Conservation (phyloP, 1,139 yeast species). For the Diutina sp. region DNA sequence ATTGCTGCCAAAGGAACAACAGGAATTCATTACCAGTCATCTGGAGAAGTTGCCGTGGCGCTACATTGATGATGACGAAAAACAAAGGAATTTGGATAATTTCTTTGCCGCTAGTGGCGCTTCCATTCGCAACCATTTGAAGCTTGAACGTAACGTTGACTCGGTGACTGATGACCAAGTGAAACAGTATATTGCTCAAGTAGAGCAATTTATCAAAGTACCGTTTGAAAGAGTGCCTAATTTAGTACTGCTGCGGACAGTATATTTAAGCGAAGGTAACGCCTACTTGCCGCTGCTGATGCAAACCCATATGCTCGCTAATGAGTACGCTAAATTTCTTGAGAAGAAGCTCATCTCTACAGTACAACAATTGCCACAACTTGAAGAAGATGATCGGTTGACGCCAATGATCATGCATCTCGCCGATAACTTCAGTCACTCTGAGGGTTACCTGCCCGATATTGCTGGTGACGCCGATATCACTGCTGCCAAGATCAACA, state of each 20-base stretch:
- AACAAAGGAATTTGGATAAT: constrained; percentile 31
- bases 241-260: constrained; percentile 57
- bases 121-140: constrained; percentile 19
- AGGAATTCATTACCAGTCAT: constrained; percentile 47
- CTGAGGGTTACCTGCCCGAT: constrained; percentile 9
- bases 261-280: constrained; percentile 51
- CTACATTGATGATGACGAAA: constrained; percentile 53
- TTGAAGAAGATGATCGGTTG: constrained; percentile 87
- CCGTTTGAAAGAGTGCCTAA: constrained; percentile 82
- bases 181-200: constrained; percentile 25
- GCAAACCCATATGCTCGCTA: constrained; percentile 24
- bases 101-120: constrained; percentile 40
- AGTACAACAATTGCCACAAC: constrained; percentile 65
- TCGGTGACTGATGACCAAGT: constrained; percentile 30
- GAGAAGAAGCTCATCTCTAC: constrained; percentile 46
- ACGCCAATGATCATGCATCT: constrained; percentile 73
- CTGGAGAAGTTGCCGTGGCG: constrained; percentile 55
- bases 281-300: constrained; percentile 81
- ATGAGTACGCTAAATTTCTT: constrained; percentile 38
- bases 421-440: constrained; percentile 47
- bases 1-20: constrained; percentile 59
- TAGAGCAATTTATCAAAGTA: constrained; percentile 61
- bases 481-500: constrained; percentile 49
- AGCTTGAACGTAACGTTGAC: constrained; percentile 14
- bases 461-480: constrained; percentile 48